A percentile compares a stretch with the other conserved stretches of the same genome.
phyloP scores from a whole-genome alignment of 768 basidiomycete genomes.

The Lactifluus echinatus region DNA sequence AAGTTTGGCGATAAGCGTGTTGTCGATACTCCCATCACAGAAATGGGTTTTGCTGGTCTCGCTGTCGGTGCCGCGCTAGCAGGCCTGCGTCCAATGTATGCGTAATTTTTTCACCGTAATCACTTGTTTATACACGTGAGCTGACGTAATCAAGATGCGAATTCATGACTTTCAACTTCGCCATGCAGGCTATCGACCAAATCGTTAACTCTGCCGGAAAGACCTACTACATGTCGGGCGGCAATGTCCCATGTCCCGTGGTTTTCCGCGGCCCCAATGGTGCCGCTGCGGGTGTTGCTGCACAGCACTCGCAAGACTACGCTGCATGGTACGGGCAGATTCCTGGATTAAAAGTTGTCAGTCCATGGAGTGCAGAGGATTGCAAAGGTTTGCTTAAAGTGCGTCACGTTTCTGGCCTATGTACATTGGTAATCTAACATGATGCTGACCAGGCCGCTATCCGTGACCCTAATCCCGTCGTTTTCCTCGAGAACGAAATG shows the following conservation, averaged over 20 bases:
- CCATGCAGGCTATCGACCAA: conserved; percentile 99
- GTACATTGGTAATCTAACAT: neutral
- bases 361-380: conserved; percentile 97
- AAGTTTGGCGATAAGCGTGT: conserved; percentile 99
- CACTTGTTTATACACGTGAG: conserved; percentile 13
- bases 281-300: conserved; percentile 92
- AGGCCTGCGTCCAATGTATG: conserved; percentile 88
- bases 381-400: conserved; percentile 98
- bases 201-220: conserved; percentile 99
- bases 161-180: conserved; percentile 99
- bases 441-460: conserved; percentile 65
- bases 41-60: conserved; percentile 97
- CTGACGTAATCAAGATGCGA: conserved; percentile 59
- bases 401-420: conserved; percentile 14
- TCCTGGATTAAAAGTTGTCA: conserved; percentile 95
- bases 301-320: conserved; percentile 97
- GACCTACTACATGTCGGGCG: conserved; percentile 99
- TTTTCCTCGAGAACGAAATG: conserved; percentile 99
- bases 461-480: conserved; percentile 96
- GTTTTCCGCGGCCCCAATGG: conserved; percentile 99
- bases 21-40: conserved; percentile 93
- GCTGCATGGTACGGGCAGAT: conserved; percentile 90
- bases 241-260: conserved; percentile 95
- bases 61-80: conserved; percentile 92
- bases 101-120: conserved; percentile 2